Evolutionary conservation across 768 basidiomycete species (phyloP).

Genomic region (Kwoniella sp.): DNA sequence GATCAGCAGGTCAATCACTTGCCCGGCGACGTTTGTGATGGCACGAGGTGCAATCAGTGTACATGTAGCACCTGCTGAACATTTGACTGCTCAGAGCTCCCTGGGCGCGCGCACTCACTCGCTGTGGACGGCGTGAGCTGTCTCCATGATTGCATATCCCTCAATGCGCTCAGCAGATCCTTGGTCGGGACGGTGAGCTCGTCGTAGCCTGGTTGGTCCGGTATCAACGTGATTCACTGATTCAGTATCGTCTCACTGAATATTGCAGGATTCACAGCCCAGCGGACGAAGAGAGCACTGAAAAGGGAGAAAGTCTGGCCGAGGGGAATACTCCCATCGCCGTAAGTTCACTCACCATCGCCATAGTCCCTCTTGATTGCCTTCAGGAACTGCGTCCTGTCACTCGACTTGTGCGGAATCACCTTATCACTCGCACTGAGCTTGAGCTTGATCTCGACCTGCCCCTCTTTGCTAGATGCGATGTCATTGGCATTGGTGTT

Average conservation of each 20-base stretch:
- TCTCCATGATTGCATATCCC: constrained; percentile 29
- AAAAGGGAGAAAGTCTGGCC: not conserved
- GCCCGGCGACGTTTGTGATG: no score
- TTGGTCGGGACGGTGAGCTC: constrained; percentile 12
- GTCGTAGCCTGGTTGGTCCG: constrained; percentile 7
- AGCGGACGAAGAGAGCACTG: not conserved
- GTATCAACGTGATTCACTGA: no score
- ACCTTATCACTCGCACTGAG: not conserved
- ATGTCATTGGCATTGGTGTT: not conserved
- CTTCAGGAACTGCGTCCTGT: constrained; percentile 14
- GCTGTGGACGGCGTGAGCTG: constrained; percentile 16
- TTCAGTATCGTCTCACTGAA: not conserved
- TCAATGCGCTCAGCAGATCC: constrained; percentile 9
- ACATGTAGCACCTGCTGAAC: no score
- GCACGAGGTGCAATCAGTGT: no score
- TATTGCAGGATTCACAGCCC: not conserved
- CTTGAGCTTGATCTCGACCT: not conserved
- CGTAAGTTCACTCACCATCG: not conserved
- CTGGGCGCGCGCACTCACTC: constrained; percentile 6
- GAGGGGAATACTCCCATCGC: not conserved
- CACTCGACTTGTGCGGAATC: not conserved
- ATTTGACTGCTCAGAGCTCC: no score
- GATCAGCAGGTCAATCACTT: no score
- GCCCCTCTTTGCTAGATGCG: not conserved
- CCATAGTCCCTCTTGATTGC: constrained; percentile 14